These are phyloP conservation scores for Naganishia randhawae DNA, from an alignment of 768 basidiomycete genomes.

Conservation along the genomic window DNA sequence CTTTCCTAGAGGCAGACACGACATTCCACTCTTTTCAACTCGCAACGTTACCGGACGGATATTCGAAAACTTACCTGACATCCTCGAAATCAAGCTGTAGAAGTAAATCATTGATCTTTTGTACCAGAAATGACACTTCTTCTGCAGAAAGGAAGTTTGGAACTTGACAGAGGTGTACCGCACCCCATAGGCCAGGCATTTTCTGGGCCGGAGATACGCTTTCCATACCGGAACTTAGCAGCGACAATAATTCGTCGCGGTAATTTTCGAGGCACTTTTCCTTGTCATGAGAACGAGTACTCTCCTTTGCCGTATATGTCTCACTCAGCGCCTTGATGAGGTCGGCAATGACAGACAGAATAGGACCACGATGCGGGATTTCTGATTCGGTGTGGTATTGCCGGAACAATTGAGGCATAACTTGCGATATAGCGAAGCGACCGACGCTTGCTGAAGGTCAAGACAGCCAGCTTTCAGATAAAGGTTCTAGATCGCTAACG, in stretches of 20 bases:
- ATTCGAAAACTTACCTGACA: constrained; percentile 21
- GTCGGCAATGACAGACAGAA: constrained; percentile 60
- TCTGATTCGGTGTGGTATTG: constrained; percentile 62
- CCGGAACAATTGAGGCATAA: constrained; percentile 69
- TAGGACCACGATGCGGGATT: constrained; percentile 57
- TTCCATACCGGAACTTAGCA: constrained; percentile 26
- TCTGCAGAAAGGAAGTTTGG: constrained; percentile 62
- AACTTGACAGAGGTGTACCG: constrained; percentile 66
- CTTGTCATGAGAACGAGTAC: constrained; percentile 23
- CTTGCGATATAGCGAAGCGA: constrained; percentile 64
- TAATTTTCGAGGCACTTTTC: constrained; percentile 58
- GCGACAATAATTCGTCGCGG: constrained; percentile 70
- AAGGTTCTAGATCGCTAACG: not conserved
- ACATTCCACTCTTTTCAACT: not conserved
- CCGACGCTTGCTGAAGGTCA: constrained; percentile 62
- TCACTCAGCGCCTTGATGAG: constrained; percentile 56
- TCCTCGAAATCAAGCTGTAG: constrained; percentile 54
- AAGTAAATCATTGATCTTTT: constrained; percentile 70
- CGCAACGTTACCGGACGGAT: not conserved
- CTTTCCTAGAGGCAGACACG: constrained; percentile 30
- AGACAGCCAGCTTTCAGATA: constrained; percentile 11
- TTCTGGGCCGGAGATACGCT: constrained; percentile 54
- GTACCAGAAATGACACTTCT: constrained; percentile 75
- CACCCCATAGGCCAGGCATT: constrained; percentile 62
- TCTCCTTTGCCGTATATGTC: constrained; percentile 35